These are phyloP conservation scores for Eucalyptus pauciflora DNA, from an alignment of 345 rosid genomes.

Conservation along the genomic window DNA sequence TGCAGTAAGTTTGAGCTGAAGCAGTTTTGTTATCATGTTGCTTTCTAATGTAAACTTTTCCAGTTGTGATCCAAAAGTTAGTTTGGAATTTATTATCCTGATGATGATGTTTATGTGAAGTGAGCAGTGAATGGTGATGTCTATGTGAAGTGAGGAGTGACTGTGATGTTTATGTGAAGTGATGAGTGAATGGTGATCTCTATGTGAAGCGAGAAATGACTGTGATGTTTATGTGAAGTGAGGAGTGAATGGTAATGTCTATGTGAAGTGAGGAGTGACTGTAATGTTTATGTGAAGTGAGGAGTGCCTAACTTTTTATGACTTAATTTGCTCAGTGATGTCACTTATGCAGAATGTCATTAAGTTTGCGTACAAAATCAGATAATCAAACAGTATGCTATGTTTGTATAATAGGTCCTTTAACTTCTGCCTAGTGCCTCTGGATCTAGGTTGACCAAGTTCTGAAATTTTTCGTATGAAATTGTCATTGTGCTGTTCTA, in stretches of 20 bases:
- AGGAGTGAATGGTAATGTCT: background rate
- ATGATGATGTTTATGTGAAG: background rate
- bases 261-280: background rate
- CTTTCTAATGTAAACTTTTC: background rate
- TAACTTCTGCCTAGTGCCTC: background rate
- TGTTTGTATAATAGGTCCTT: background rate
- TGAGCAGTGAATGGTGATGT: background rate
- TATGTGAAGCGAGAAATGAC: too few species aligned
- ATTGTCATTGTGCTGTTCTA: background rate
- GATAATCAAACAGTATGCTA: background rate
- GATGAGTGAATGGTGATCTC: too few species aligned
- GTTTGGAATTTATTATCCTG: background rate
- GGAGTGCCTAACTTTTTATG: background rate
- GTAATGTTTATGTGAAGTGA: background rate
- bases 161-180: too few species aligned
- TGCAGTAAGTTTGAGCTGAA: slow-evolving; percentile 46
- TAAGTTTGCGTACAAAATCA: background rate
- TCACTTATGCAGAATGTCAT: background rate
- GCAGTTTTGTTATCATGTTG: background rate
- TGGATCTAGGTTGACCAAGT: background rate
- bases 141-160: background rate
- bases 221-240: background rate
- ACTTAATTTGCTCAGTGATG: background rate
- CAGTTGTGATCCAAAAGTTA: background rate
- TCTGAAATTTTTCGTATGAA: background rate